Percentiles rank a stretch among this genome's conserved stretches.
phyloP scores from a whole-genome alignment of 805 yeast species.

The Huiozyma naganishii region DNA sequence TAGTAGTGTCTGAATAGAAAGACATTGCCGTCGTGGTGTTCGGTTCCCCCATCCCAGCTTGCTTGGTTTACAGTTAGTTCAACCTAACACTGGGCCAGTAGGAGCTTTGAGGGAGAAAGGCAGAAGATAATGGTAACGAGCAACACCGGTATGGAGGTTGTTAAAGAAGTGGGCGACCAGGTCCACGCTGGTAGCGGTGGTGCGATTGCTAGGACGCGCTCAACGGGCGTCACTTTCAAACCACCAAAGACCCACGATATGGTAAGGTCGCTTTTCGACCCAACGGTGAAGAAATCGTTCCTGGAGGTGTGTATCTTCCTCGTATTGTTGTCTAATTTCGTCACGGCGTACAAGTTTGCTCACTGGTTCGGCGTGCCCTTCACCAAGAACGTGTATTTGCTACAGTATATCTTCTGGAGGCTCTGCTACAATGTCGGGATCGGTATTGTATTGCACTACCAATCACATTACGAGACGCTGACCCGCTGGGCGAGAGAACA shows the following conservation, averaged over 20 bases:
- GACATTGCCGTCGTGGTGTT: too few species aligned
- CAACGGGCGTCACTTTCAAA: constrained; percentile 24
- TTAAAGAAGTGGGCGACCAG: too few species aligned
- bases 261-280: constrained; percentile 74
- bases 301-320: constrained; percentile 52
- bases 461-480: constrained; percentile 46
- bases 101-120: too few species aligned
- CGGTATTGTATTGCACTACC: constrained; percentile 55
- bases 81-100: constrained; percentile 3
- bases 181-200: not conserved
- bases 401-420: constrained; percentile 64
- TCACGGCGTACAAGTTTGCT: constrained; percentile 24
- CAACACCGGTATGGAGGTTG: too few species aligned
- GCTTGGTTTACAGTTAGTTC: constrained; percentile 3
- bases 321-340: constrained; percentile 29
- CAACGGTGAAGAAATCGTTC: constrained; percentile 55
- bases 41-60: not conserved
- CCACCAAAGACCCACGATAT: constrained; percentile 61
- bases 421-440: constrained; percentile 69
- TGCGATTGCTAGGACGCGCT: constrained; percentile 19
- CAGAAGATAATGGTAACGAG: too few species aligned
- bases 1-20: too few species aligned
- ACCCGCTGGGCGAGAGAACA: constrained; percentile 40
- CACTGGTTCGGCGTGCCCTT: constrained; percentile 10
- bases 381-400: constrained; percentile 34